Base-by-base conservation (phyloP, 2,329 filamentous ascomycete species). In the Penicillium occitanis region DNA sequence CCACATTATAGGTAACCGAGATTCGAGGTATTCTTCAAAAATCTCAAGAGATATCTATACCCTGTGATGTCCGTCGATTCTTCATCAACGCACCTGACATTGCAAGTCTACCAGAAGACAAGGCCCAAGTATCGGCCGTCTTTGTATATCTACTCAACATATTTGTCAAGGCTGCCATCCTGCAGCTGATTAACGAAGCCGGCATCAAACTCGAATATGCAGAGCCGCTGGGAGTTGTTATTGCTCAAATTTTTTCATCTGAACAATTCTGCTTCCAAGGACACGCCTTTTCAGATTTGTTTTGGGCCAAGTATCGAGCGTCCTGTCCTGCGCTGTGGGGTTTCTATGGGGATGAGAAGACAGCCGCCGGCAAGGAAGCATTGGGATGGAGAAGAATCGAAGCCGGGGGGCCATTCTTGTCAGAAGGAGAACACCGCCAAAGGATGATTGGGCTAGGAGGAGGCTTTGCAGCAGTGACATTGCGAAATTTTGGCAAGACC, bases 251-350 rank as follows among this genome's bases (percentile, higher is more conserved):
- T 35, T 94, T 96, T 75, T 90, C 91, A 0, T 83, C 86, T 62
- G 83, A 86, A 19, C 83, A 87, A 17, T 90, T 91, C 73, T 82
- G 85, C 63, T 91, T 88, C 84, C 85, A 88, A 61, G 89, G 87
- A 8, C 79, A 85, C 58, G 85, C 89, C 0, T 82, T 96, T 66
- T 89, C 92, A 62, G 91, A 96, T 74, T 91, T 98, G 67, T 83
- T 98, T 35, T 89, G 96, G 73, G 90, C 93, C 64, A 97, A 98
- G 77, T 91, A 91, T 73, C 88, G 93, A 67, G 83, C 91, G 17
- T 84, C 87, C 3, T 96, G 92, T 72, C 94, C 95, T 0, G 89
- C 93, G 1, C 82, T 99, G 0, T 98, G 96, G 75, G 94, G 94
- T 19, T 87, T 93, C 69, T 85, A 87, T 51, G 93, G 92, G 28